Percentiles rank a stretch among this genome's conserved stretches.
phyloP scores from a whole-genome alignment of 768 basidiomycete species.

The Cystobasidiopsis lactophilus region DNA sequence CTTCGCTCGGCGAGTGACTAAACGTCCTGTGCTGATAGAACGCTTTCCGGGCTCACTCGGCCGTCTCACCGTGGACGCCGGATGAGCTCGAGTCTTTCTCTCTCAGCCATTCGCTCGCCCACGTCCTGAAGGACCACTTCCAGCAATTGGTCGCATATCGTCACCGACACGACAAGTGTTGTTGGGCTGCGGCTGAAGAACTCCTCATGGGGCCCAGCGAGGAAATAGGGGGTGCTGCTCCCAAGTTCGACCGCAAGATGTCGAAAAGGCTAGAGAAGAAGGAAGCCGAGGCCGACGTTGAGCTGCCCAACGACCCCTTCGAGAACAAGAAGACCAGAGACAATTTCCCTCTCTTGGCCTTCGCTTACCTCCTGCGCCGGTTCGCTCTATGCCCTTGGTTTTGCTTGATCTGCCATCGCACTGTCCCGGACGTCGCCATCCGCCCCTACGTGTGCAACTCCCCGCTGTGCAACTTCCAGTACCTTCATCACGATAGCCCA shows the following conservation, averaged over 20 bases:
- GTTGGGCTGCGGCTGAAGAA: constrained; percentile 49
- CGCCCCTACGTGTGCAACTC: constrained; percentile 53
- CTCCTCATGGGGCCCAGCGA: constrained; percentile 30
- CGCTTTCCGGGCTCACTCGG: constrained; percentile 15
- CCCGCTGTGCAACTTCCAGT: constrained; percentile 42
- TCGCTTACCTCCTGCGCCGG: constrained; percentile 43
- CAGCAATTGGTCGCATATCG: constrained; percentile 35
- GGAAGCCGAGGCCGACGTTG: constrained; percentile 20
- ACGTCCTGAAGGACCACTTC: constrained; percentile 38
- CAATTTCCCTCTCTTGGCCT: constrained; percentile 43
- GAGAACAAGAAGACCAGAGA: constrained; percentile 25
- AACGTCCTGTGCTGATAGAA: constrained; percentile 18
- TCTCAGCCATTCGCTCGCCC: constrained; percentile 41
- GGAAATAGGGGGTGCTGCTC: neutral
- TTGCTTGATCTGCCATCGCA: constrained; percentile 29
- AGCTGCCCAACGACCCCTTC: constrained; percentile 27
- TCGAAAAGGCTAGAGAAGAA: constrained; percentile 27
- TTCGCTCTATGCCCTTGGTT: constrained; percentile 42
- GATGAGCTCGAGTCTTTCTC: constrained; percentile 38
- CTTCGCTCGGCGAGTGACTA: constrained; percentile 33
- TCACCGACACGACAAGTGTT: constrained; percentile 31
- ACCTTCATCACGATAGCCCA: neutral
- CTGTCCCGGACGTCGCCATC: constrained; percentile 34
- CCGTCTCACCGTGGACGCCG: constrained; percentile 25
- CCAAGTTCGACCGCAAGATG: constrained; percentile 25